Base-by-base conservation (phyloP, 805 yeast species). In the Saturnispora quitensis region DNA sequence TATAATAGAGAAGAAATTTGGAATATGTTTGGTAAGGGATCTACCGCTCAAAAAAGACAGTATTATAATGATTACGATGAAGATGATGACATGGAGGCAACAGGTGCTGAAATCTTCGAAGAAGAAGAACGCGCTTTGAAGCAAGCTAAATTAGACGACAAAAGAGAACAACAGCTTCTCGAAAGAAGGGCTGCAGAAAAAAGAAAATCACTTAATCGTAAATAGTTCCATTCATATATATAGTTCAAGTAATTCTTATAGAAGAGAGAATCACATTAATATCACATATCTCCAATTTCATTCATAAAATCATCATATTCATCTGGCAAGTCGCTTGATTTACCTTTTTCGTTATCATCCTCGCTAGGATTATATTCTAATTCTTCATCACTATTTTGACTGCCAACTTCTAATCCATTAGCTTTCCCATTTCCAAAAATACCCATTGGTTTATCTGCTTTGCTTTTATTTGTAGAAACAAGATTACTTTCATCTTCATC, bases 81-180 rank as follows among this genome's bases (percentile, higher is more conserved):
- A 52, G 89, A 87, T 33, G 82, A 76, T 53, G 89, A 87, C 60
- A 91, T 93, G 97, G 98, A 91, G 63, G 97, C 97, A 3, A 84
- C 93, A 1, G 97, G 97, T 27, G 82, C 82, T 27, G 97, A 91
- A 56, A 80, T 93, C 24, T 69, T 89, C 42, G 86, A 80, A 52
- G 99, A 91, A 61, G 99, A 91, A 67, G 77, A 72, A 55, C 62
- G 77, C 34, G 84, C 96, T 12, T 72, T 81, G 36, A 74, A 75
- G 47, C 76, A 74, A 50, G 99, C 95, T 0, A 75, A 78, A 58
- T 56, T 74, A 40, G 99, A 93, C 63, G 99, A 91, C 62, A 70
- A 73, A 47, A 70, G 75, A 49, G 97, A 90, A 63, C 79, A 78
- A 60, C 78, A 72, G 50, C 73, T 81, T 61, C 81, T 85, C 56